Evolutionary conservation across 2,329 filamentous ascomycete genomes (phyloP), one percentile per base, ranked within the genome.

Genomic region (Cryphonectria carpinicola): DNA sequence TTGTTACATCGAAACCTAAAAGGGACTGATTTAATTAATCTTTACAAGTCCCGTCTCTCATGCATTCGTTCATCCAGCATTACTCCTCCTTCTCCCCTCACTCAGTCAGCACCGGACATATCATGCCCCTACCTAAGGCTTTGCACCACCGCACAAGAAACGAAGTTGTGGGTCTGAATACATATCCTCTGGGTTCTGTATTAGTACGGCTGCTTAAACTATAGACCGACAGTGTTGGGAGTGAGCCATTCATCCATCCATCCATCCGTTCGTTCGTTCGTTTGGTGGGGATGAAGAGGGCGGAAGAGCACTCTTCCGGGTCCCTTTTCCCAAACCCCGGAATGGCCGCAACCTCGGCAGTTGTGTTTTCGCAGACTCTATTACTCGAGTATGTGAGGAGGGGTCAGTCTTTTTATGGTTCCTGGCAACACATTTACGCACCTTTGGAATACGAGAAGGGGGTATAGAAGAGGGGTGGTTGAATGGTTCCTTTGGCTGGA

Each of bases 291-390:
- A 32, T 25, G 5, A 39, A 25, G 14, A 32, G 39, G 63, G 5
- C 54, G 71, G 71, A 72, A 66, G 61, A 72, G 68, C 7, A 14
- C 68, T 70, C 56, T 68, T 66, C 71, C 71, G 41, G 32, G 19
- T n/a, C 22, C 22, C 10, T 49, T 8, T 49, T 49, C 22, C 46
- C 46, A 49, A 19, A 6, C 41, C 4, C 14, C 43, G 32, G 32
- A 32, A 8, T 3, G 7, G 4, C 25, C 25, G 11, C 52, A 28
- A 56, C 25, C 62, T 64, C 62, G 62, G 62, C 25, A 41, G 41
- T 64, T 19, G 22, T 25, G 37, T 11, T 22, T 43, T 14, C n/a
- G 52, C n/a, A 4, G 52, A 22, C 43, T 5, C 14, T 43, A 13
- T 17, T 13, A 43, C 46, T 11, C 46, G 46, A 54, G 49, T 54